Evolutionary conservation across 1,284 basidiomycete species (phyloP).

Genomic region (Butyriboletus appendiculatus): DNA sequence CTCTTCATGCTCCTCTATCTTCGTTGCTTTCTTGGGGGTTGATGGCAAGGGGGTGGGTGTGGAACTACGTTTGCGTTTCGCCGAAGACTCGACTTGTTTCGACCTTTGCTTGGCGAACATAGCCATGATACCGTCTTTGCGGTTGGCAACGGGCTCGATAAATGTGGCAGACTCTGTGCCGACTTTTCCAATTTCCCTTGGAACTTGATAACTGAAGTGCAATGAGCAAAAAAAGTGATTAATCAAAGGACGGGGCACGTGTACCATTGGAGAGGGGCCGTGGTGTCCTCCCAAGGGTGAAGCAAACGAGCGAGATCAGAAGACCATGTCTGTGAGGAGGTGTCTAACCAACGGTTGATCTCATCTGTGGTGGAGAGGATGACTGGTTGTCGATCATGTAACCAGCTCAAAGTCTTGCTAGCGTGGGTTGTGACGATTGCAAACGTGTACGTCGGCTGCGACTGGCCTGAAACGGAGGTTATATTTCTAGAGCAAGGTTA

Average conservation of each 20-base stretch:
- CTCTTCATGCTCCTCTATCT: constrained; percentile 19
- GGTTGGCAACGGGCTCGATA: constrained; percentile 74
- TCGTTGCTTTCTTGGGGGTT: neutral
- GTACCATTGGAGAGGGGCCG: constrained; percentile 68
- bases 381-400: constrained; percentile 93
- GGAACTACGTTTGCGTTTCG: constrained; percentile 30
- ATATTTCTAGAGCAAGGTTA: neutral
- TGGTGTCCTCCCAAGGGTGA: constrained; percentile 59
- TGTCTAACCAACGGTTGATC: constrained; percentile 80
- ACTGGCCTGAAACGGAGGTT: constrained; percentile 43
- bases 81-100: constrained; percentile 20
- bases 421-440: constrained; percentile 88
- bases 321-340: constrained; percentile 63
- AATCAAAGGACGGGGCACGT: constrained; percentile 19
- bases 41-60: constrained; percentile 3
- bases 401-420: constrained; percentile 66
- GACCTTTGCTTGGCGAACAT: constrained; percentile 76
- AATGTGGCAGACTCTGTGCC: constrained; percentile 82
- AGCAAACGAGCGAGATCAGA: constrained; percentile 63
- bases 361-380: constrained; percentile 69
- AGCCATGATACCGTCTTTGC: constrained; percentile 88
- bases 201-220: constrained; percentile 79
- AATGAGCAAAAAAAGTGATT: neutral
- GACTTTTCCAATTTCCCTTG: constrained; percentile 89
- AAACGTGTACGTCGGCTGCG: constrained; percentile 75